These are phyloP conservation scores for Fusarium udum DNA, from an alignment of 2,329 filamentous ascomycete genomes.

Conservation along the genomic window DNA sequence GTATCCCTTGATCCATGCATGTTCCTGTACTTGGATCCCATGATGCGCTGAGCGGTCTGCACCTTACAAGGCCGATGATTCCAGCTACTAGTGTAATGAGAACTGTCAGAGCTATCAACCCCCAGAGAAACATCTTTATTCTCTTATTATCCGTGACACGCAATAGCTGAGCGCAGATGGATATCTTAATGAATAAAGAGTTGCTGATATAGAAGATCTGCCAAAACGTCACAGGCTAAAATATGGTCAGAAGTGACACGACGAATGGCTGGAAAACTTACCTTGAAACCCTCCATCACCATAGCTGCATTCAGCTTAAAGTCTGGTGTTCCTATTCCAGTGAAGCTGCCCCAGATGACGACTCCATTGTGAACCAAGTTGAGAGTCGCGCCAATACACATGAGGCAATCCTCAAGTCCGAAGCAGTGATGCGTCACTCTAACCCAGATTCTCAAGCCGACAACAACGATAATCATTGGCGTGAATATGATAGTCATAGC, in stretches of 20 bases:
- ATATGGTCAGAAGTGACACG: fast-evolving
- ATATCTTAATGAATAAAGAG: slow-evolving; percentile 10
- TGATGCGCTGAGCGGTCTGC: background rate
- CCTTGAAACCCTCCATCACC: slow-evolving; percentile 11
- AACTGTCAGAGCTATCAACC: background rate
- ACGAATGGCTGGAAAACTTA: fast-evolving
- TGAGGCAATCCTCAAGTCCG: slow-evolving; percentile 12
- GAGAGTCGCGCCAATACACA: slow-evolving; percentile 11
- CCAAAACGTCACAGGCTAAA: background rate
- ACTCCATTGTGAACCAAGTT: slow-evolving; percentile 15
- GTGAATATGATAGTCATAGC: background rate
- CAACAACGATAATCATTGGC: background rate
- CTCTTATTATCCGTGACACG: background rate
- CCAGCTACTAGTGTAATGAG: background rate
- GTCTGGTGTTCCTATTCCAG: background rate
- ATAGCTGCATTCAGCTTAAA: background rate
- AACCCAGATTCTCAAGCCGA: background rate
- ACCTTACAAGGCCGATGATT: background rate
- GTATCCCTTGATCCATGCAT: background rate
- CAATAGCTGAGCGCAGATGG: slow-evolving; percentile 12
- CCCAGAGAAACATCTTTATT: background rate
- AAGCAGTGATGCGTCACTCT: background rate
- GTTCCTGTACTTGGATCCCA: slow-evolving; percentile 6
- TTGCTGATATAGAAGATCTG: slow-evolving; percentile 12
- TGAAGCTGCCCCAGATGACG: slow-evolving; percentile 4